Evolutionary conservation across 2,329 filamentous ascomycete species (phyloP), one percentile per base, ranked within the genome.

Genomic region (Graphilbum fragrans): DNA sequence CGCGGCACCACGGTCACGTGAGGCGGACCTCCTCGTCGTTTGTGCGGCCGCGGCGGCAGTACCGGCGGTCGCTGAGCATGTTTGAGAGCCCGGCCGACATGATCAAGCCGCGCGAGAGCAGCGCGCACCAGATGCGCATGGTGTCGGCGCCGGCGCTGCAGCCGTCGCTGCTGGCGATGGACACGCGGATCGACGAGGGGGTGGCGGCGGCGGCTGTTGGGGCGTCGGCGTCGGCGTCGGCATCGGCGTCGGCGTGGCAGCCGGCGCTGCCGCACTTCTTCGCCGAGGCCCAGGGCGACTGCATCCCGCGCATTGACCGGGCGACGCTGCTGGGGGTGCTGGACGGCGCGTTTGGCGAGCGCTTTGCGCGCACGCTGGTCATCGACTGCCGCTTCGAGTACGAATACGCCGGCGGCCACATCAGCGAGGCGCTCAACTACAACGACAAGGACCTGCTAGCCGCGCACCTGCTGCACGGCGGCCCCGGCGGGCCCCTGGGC

Each of bases 341-440:
- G 47, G 83, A 94, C 59, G 87, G 87, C 46, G 82, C 84, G 52
- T 94, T 80, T 62, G 76, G 78, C 53, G 70, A 80, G 21, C 61
- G 75, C 20, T 96, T 84, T 58, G 79, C 87, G 45, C 76, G 88
- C 57, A 80, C 86, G 58, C 75, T 94, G 61, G 72, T 98, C 54
- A 82, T 98, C 54, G 92, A 98, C 61, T 98, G 92, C 60, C 84
- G 92, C 18, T 98, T 98, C 58, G 92, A 98, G 69, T 98, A 98
- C 60, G 92, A 98, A 64, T 98, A 93, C 58, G 82, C 94, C 16
- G 92, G 92, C 43, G 92, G 92, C 27, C 92, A 98, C 59, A 95
- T 98, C 56, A 76, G 87, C 51, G 84, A 84, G 17, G 92, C 92
- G 35, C 70, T 94, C 63, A 98, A 98, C 67, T 92, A 87, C 68